A percentile compares a stretch with the other conserved stretches of the same genome.
Evolutionary conservation across 768 basidiomycete species (phyloP).

Genomic region (Suillus lakei): DNA sequence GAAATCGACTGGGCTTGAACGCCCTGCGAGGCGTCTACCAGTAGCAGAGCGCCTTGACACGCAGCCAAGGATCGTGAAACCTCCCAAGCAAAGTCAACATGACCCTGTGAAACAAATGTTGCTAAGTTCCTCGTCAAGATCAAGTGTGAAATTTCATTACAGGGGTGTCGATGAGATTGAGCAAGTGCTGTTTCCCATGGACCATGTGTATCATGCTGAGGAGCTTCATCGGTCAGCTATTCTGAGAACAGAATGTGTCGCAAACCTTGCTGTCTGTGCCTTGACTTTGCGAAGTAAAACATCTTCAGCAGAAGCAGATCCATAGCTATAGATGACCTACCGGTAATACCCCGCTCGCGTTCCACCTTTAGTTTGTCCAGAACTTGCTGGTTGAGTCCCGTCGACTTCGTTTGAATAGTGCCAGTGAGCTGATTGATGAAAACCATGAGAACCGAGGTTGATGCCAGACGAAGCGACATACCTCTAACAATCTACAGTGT

Average conservation of each 20-base stretch:
- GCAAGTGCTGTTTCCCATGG: slow-evolving; percentile 62
- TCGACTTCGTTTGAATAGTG: slow-evolving; percentile 72
- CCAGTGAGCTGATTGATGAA: slow-evolving; percentile 70
- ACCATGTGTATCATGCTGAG: slow-evolving; percentile 77
- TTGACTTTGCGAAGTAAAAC: slow-evolving; percentile 61
- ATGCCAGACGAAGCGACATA: slow-evolving; percentile 25
- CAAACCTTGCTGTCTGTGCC: slow-evolving; percentile 89
- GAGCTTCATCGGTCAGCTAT: slow-evolving; percentile 14
- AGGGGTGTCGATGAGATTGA: slow-evolving; percentile 97
- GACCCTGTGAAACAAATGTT: slow-evolving; percentile 58
- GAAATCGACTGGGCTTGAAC: slow-evolving; percentile 98
- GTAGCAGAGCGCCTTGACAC: slow-evolving; percentile 84
- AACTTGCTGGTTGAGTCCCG: slow-evolving; percentile 80
- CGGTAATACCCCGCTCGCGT: slow-evolving; percentile 94
- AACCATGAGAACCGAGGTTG: background rate
- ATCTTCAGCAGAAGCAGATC: slow-evolving; percentile 2
- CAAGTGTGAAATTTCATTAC: slow-evolving; percentile 42
- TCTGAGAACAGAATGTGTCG: background rate
- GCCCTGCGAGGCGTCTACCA: slow-evolving; percentile 98
- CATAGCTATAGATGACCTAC: slow-evolving; percentile 41
- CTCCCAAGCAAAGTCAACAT: slow-evolving; percentile 98
- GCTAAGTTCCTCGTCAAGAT: background rate
- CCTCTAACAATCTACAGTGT: slow-evolving; percentile 71
- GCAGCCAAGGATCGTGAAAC: slow-evolving; percentile 91
- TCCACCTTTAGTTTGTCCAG: slow-evolving; percentile 97